These are phyloP conservation scores for Penicillium griseofulvum DNA, from an alignment of 2,329 filamentous ascomycete genomes.

Conservation along the genomic window DNA sequence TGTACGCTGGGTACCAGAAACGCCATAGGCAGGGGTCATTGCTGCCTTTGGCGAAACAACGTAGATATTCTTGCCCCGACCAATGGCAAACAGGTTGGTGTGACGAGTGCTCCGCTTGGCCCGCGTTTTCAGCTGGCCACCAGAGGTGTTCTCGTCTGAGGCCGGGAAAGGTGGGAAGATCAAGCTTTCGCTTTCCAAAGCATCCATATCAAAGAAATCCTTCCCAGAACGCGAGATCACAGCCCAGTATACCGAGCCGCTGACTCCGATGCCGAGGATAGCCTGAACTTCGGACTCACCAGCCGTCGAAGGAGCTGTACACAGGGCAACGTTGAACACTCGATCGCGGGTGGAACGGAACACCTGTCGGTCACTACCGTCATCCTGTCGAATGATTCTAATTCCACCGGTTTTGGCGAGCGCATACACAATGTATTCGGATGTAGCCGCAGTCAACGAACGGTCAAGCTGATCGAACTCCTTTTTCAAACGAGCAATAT, in stretches of 20 bases:
- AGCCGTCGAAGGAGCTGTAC: slow-evolving; percentile 59
- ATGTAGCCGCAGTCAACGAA: slow-evolving; percentile 83
- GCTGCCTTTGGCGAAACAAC: slow-evolving; percentile 68
- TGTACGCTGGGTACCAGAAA: slow-evolving; percentile 52
- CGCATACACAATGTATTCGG: slow-evolving; percentile 89
- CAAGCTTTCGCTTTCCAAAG: slow-evolving; percentile 81
- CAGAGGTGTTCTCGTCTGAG: slow-evolving; percentile 85
- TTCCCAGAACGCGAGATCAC: slow-evolving; percentile 73
- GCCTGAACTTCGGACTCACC: slow-evolving; percentile 66
- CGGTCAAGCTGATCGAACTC: slow-evolving; percentile 97
- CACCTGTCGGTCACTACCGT: slow-evolving; percentile 85
- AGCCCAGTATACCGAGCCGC: slow-evolving; percentile 95
- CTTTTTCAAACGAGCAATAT: slow-evolving; percentile 93
- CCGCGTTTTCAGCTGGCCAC: slow-evolving; percentile 91
- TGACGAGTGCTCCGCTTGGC: slow-evolving; percentile 86
- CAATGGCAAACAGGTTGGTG: slow-evolving; percentile 91
- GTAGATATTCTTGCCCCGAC: slow-evolving; percentile 92
- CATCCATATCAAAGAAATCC: slow-evolving; percentile 73
- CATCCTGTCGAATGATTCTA: slow-evolving; percentile 89
- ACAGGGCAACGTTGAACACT: slow-evolving; percentile 89
- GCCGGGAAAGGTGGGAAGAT: slow-evolving; percentile 82
- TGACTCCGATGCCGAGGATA: slow-evolving; percentile 88
- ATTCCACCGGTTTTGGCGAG: slow-evolving; percentile 91
- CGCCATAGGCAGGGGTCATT: slow-evolving; percentile 48
- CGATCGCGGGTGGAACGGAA: slow-evolving; percentile 90